These are phyloP conservation scores for Trichoderma gamsii DNA, from an alignment of 495 filamentous ascomycete species.

Conservation along the genomic window DNA sequence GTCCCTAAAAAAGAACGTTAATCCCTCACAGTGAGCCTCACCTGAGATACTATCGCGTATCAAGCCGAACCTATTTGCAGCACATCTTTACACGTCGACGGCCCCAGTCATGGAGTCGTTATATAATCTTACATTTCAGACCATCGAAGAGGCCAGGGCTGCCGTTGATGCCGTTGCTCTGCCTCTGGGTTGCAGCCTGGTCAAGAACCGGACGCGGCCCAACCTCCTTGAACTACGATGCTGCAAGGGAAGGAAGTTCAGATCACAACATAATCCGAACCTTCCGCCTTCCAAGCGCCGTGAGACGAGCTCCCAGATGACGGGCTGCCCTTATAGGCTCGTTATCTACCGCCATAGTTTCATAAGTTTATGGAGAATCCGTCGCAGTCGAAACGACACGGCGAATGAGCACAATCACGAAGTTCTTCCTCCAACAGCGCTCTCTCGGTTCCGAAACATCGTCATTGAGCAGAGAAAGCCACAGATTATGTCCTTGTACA, in stretches of 20 bases:
- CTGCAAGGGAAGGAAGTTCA: not conserved
- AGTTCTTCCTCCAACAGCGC: not conserved
- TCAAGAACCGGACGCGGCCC: not conserved
- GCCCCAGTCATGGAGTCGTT: not conserved
- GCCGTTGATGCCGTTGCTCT: not conserved
- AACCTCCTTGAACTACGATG: not conserved
- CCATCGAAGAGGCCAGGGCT: not conserved
- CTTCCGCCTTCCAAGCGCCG: not conserved
- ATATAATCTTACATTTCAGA: not conserved
- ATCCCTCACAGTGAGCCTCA: not conserved
- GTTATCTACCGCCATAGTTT: not conserved
- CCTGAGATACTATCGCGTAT: not conserved
- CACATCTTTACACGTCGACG: not conserved
- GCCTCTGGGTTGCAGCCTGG: not conserved
- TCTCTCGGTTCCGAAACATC: not conserved
- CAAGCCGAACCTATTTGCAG: not conserved
- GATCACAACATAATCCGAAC: not conserved
- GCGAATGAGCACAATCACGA: not conserved
- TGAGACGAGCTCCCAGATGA: not conserved
- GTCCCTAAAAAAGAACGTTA: too few relatives aligned
- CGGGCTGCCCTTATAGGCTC: not conserved
- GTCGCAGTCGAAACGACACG: not conserved
- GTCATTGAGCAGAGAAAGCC: not conserved
- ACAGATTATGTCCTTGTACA: not conserved
- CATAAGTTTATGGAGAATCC: not conserved